Conservation (phyloP, 805 yeast genomes). For the Candida jianshihensis region DNA sequence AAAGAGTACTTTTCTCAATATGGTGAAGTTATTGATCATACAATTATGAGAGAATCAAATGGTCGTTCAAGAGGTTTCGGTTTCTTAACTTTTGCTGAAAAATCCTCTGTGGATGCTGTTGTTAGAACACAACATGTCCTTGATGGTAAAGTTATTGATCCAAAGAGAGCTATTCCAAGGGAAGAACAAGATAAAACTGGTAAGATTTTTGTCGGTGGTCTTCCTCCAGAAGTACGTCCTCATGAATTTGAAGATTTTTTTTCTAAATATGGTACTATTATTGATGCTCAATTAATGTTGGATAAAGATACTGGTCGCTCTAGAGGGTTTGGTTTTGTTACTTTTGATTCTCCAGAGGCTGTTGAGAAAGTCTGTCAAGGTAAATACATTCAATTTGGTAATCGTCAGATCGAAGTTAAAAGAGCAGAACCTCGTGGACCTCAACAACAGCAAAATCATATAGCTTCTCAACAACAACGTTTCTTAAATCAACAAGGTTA, state of each 20-base stretch:
- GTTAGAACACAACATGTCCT: constrained; percentile 78
- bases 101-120: constrained; percentile 82
- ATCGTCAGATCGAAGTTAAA: constrained; percentile 77
- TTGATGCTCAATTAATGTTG: constrained; percentile 94
- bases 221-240: constrained; percentile 89
- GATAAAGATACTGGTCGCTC: constrained; percentile 96
- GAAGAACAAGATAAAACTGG: constrained; percentile 97
- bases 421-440: constrained; percentile 79
- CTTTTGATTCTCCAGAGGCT: constrained; percentile 91
- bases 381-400: constrained; percentile 77
- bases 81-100: constrained; percentile 76
- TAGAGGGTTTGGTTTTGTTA: constrained; percentile 94
- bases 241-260: constrained; percentile 83
- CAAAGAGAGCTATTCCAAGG: constrained; percentile 94
- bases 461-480: constrained; percentile 24
- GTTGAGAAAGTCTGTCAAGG: constrained; percentile 83
- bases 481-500: constrained; percentile 18
- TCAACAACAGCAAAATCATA: constrained; percentile 38
- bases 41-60: constrained; percentile 88
- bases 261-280: constrained; percentile 80
- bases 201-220: constrained; percentile 95
- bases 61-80: constrained; percentile 96
- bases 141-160: constrained; percentile 95
- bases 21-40: constrained; percentile 83
- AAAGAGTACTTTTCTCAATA: constrained; percentile 76